Conservation (phyloP, 495 filamentous ascomycete species). For the Penicillium roqueforti region DNA sequence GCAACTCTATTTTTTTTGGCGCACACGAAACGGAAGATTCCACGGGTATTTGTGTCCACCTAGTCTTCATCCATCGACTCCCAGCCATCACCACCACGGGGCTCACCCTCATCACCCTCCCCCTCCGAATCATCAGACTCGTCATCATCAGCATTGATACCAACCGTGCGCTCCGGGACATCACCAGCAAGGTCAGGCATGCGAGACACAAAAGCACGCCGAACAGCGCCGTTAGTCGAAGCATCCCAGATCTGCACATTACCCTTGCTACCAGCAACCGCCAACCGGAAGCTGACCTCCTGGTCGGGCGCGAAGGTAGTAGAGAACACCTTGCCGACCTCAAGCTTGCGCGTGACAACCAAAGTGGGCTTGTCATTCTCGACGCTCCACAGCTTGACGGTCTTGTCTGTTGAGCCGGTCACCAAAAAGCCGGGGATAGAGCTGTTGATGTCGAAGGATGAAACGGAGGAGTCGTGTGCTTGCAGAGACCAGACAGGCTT, state of each 20-base stretch:
- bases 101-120: slow-evolving; percentile 44
- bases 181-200: slow-evolving; percentile 57
- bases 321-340: slow-evolving; percentile 92
- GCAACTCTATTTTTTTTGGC: slow-evolving; percentile 27
- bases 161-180: slow-evolving; percentile 72
- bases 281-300: slow-evolving; percentile 84
- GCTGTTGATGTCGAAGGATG: slow-evolving; percentile 89
- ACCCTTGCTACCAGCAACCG: slow-evolving; percentile 93
- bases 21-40: slow-evolving; percentile 20
- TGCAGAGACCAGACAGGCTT: slow-evolving; percentile 92
- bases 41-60: slow-evolving; percentile 25
- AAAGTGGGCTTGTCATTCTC: slow-evolving; percentile 69
- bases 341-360: slow-evolving; percentile 86
- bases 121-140: slow-evolving; percentile 62
- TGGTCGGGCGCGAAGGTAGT: slow-evolving; percentile 82
- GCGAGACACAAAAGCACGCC: slow-evolving; percentile 74
- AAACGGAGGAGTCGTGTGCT: slow-evolving; percentile 91
- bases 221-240: slow-evolving; percentile 86
- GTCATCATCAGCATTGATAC: slow-evolving; percentile 61
- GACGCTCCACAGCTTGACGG: slow-evolving; percentile 96
- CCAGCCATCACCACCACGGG: slow-evolving; percentile 55
- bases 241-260: slow-evolving; percentile 95
- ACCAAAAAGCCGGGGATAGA: slow-evolving; percentile 86
- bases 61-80: slow-evolving; percentile 91
- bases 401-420: slow-evolving; percentile 88